phyloP scores from a whole-genome alignment of 2,329 filamentous ascomycete species.

The Fusarium sp. region DNA sequence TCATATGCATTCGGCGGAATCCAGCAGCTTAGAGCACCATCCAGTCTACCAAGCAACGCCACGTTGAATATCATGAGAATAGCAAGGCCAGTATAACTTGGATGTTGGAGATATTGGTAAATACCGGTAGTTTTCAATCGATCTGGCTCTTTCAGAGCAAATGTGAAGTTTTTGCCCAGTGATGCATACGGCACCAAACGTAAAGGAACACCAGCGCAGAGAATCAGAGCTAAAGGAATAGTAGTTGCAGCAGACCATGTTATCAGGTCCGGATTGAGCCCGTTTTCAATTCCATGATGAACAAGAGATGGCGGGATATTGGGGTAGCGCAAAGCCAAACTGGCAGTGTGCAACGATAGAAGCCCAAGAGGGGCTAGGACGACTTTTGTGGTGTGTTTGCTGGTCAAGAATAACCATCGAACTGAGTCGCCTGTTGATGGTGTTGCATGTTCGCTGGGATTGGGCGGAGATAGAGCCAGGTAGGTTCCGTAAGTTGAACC shows the following conservation, averaged over 20 bases:
- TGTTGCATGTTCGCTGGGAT: slow-evolving; percentile 34
- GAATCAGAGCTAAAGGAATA: slow-evolving; percentile 50
- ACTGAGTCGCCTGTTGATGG: slow-evolving; percentile 40
- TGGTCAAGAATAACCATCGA: slow-evolving; percentile 43
- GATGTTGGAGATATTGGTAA: slow-evolving; percentile 63
- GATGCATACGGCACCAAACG: slow-evolving; percentile 55
- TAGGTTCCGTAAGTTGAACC: slow-evolving; percentile 49
- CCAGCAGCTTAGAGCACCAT: slow-evolving; percentile 56
- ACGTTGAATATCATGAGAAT: slow-evolving; percentile 50
- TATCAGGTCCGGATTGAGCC: slow-evolving; percentile 47
- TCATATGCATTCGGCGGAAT: slow-evolving; percentile 43
- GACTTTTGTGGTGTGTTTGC: slow-evolving; percentile 40
- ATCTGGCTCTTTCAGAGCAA: slow-evolving; percentile 60
- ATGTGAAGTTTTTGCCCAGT: slow-evolving; percentile 66
- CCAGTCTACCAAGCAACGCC: slow-evolving; percentile 51
- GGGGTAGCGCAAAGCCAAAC: slow-evolving; percentile 32
- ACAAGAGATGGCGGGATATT: slow-evolving; percentile 41
- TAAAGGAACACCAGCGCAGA: slow-evolving; percentile 49
- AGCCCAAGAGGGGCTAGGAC: slow-evolving; percentile 41
- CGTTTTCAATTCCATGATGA: slow-evolving; percentile 48
- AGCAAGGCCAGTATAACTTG: slow-evolving; percentile 61
- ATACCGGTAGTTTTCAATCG: slow-evolving; percentile 59
- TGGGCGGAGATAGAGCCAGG: slow-evolving; percentile 48
- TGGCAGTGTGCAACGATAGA: slow-evolving; percentile 39
- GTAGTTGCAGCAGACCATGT: slow-evolving; percentile 53